Base-by-base conservation (phyloP, 805 yeast genomes). In the Spathaspora hagerdaliae region DNA sequence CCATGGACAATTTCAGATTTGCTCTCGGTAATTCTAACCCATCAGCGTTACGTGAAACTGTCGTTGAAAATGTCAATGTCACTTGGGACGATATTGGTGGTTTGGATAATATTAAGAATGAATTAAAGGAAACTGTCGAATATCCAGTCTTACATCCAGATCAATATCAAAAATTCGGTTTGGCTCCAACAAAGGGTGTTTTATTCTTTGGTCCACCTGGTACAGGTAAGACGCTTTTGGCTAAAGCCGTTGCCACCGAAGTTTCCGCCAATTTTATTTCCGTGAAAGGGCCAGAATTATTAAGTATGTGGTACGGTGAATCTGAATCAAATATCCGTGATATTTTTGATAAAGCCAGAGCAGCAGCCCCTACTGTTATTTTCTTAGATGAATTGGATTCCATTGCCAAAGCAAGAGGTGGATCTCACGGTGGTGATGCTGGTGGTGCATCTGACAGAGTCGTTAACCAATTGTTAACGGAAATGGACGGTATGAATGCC, bases 31-130 rank as follows among this genome's bases (percentile, higher is more conserved):
- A 89, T 73, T 90, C 97, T 53, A 95, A 94, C 68, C 99, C 99
- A 69, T 89, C 97, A 51, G 99, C 99, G 1, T 79, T 95, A 60
- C 94, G 99, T 76, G 99, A 94, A 76, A 95, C 99, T 47, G 99
- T 94, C 59, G 99, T 95, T 53, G 98, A 95, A 77, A 85, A 90
- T 59, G 98, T 94, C 64, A 94, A 94, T 61, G 98, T 94, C 59
- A 91, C 96, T 47, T 94, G 99, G 99, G 96, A 91, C 68, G 99
- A 94, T 64, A 90, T 94, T 77, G 99, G 99, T 73, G 99, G 99
- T 55, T 79, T 94, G 63, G 99, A 94, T 66, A 83, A 83, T 61
- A 92, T 94, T 73, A 94, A 94, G 82, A 84, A 83, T 64, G 99
- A 94, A 77, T 85, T 94, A 69, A 91, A 90, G 74, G 99, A 94